phyloP scores from a whole-genome alignment of 371 early-diverging fungal genomes.

The Mycotypha africana region DNA sequence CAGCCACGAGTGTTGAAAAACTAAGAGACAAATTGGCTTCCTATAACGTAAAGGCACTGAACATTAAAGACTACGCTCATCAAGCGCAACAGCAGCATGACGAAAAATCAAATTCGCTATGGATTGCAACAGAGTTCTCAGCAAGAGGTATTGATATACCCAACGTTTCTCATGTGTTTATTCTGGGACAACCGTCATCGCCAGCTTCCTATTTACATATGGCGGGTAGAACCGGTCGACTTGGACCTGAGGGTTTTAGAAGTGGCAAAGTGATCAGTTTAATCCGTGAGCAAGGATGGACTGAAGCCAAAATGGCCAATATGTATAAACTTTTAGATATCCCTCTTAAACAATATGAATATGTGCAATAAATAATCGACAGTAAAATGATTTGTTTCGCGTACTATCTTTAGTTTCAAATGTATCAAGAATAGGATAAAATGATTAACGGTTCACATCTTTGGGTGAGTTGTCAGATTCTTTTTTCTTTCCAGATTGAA shows the following conservation, averaged over 20 bases:
- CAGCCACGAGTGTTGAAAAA: slow-evolving; percentile 18
- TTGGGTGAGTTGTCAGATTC: no score
- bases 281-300: slow-evolving; percentile 41
- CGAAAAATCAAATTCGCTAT: slow-evolving; percentile 23
- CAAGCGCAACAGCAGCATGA: no score
- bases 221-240: slow-evolving; percentile 77
- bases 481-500: no score
- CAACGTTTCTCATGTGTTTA: slow-evolving; percentile 78
- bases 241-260: slow-evolving; percentile 36
- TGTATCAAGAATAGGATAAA: no score
- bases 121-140: slow-evolving; percentile 72
- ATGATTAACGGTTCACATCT: no score
- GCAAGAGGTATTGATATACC: slow-evolving; percentile 90
- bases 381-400: no score
- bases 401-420: no score
- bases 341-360: slow-evolving; percentile 21
- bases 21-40: slow-evolving; percentile 22
- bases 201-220: slow-evolving; percentile 73
- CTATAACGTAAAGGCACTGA: slow-evolving; percentile 17
- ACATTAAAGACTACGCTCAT: slow-evolving; percentile 21
- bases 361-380: slow-evolving; percentile 31
- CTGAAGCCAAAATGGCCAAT: slow-evolving; percentile 26
- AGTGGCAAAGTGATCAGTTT: slow-evolving; percentile 57
- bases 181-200: slow-evolving; percentile 63
- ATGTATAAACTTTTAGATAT: slow-evolving; percentile 36